Evolutionary conservation across 805 yeast genomes (phyloP).

Genomic region (Lipomyces spencermartinsiae): DNA sequence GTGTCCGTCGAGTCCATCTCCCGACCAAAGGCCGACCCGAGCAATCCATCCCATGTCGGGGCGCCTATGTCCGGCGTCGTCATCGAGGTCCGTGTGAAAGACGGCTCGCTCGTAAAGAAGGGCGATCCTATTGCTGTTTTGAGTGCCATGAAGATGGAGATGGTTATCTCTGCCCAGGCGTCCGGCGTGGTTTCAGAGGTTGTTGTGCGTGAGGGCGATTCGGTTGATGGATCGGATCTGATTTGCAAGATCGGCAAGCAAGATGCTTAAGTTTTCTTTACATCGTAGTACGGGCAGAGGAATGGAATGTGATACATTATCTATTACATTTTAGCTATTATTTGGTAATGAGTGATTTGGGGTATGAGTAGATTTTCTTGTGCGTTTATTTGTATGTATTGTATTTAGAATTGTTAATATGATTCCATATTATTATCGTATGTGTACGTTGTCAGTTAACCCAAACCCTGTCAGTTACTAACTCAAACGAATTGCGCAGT

Average conservation of each 20-base stretch:
- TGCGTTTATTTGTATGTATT: neutral
- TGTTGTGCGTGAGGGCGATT: conserved; percentile 84
- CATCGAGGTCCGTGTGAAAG: conserved; percentile 89
- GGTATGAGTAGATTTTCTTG: too few relatives aligned
- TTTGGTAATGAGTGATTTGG: too few relatives aligned
- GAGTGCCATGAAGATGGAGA: conserved; percentile 99
- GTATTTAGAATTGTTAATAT: neutral
- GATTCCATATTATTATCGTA: neutral
- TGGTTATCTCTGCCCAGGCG: conserved; percentile 93
- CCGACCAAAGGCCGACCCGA: conserved; percentile 88
- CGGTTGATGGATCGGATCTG: conserved; percentile 93
- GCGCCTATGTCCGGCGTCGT: conserved; percentile 99
- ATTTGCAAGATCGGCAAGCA: conserved; percentile 62
- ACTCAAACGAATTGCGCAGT: neutral
- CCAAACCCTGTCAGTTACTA: neutral
- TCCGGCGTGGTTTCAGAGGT: conserved; percentile 83
- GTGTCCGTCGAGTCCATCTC: conserved; percentile 84
- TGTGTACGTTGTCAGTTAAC: neutral
- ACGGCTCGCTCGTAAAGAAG: conserved; percentile 88
- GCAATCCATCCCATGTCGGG: conserved; percentile 89
- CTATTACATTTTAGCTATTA: too few relatives aligned
- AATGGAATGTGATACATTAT: too few relatives aligned
- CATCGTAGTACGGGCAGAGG: too few relatives aligned
- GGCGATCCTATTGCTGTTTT: conserved; percentile 94
- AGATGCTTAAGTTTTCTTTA: too few relatives aligned